A percentile compares a stretch with the other conserved stretches of the same genome.
Evolutionary conservation across 148 eudicot species (phyloP).

Genomic region (Pharnaceum exiguum): DNA sequence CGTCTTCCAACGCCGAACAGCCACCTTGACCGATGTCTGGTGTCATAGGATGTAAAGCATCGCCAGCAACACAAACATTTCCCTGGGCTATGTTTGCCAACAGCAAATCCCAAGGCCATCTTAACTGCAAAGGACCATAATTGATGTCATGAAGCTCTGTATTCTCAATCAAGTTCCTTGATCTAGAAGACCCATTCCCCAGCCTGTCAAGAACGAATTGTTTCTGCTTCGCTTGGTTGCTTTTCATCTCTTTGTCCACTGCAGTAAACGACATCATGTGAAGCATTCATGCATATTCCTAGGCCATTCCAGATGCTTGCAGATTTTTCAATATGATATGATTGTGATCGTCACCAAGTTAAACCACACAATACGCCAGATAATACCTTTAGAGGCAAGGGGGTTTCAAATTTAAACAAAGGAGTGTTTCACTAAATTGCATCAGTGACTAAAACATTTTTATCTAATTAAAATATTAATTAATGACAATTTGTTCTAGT

Average conservation of each 20-base stretch:
- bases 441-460: too few relatives aligned
- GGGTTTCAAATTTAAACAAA: too few relatives aligned
- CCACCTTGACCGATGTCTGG: constrained; percentile 61
- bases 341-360: too few relatives aligned
- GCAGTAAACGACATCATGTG: neutral
- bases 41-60: constrained; percentile 64
- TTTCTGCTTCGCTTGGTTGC: constrained; percentile 32
- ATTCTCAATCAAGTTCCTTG: constrained; percentile 11
- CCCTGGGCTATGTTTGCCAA: constrained; percentile 28
- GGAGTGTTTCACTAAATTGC: too few relatives aligned
- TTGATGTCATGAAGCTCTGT: constrained; percentile 24
- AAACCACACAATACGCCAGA: too few relatives aligned
- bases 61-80: constrained; percentile 40
- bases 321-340: too few relatives aligned
- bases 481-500: too few relatives aligned
- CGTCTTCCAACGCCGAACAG: constrained; percentile 47
- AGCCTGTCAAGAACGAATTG: constrained; percentile 34
- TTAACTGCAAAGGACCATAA: constrained; percentile 14
- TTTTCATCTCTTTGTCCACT: constrained; percentile 26
- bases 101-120: constrained; percentile 23
- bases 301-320: neutral
- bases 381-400: too few relatives aligned
- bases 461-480: too few relatives aligned
- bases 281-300: neutral
- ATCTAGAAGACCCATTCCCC: constrained; percentile 12